phyloP scores from a whole-genome alignment of 192 early-diverging fungal species.

The Piromyces sp. region DNA sequence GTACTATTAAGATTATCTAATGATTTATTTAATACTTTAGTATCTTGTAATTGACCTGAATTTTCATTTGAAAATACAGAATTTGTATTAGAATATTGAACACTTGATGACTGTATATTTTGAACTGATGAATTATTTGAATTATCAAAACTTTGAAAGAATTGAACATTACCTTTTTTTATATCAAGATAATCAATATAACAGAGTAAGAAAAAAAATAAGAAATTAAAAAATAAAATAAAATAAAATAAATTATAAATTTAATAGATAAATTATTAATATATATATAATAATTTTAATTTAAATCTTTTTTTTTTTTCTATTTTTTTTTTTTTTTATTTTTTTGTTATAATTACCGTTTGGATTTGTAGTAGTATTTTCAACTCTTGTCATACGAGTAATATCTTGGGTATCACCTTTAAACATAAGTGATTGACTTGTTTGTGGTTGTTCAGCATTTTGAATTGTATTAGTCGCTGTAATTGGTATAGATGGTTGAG shows the following conservation, averaged over 20 bases:
- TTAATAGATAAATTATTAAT: too few species aligned
- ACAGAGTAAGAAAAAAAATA: too few species aligned
- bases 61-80: not conserved
- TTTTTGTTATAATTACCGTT: not conserved
- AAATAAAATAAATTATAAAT: too few species aligned
- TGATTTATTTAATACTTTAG: not conserved
- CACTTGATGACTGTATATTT: not conserved
- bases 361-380: not conserved
- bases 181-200: too few species aligned
- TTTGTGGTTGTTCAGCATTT: not conserved
- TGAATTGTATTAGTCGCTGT: not conserved
- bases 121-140: not conserved
- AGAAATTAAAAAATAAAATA: too few species aligned
- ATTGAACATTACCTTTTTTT: not conserved
- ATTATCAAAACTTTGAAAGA: not conserved
- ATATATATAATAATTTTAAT: too few species aligned
- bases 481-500: not conserved
- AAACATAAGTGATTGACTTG: not conserved
- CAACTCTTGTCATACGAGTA: not conserved
- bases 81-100: not conserved
- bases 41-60: not conserved
- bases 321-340: too few species aligned
- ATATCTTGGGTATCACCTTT: not conserved
- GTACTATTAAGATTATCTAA: not conserved
- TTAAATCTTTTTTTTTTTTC: too few species aligned